Evolutionary conservation across 306 rosid species (phyloP).

Genomic region (Spatholobus suberectus): DNA sequence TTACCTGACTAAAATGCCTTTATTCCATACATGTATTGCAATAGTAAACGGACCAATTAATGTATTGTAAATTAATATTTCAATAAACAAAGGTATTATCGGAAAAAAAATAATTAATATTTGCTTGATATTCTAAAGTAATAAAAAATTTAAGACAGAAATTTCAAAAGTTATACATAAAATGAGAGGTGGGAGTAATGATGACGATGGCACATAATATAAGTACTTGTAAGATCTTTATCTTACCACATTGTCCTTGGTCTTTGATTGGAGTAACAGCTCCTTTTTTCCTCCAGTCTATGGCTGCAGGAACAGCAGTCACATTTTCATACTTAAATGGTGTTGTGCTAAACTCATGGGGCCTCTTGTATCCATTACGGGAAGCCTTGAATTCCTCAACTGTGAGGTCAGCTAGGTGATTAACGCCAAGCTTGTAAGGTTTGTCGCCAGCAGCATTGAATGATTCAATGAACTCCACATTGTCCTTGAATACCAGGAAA

Average conservation of each 20-base stretch:
- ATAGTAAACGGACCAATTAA: too few relatives aligned
- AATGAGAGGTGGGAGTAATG: background rate
- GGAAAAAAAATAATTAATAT: too few relatives aligned
- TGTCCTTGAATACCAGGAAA: constrained; percentile 29
- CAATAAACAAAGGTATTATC: too few relatives aligned
- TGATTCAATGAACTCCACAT: constrained; percentile 31
- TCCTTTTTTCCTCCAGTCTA: constrained; percentile 47
- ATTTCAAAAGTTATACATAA: too few relatives aligned
- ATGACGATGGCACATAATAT: background rate
- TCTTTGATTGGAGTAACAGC: constrained; percentile 41
- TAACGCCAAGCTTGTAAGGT: constrained; percentile 36
- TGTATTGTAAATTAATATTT: too few relatives aligned
- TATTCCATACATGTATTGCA: too few relatives aligned
- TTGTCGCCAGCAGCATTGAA: constrained; percentile 34
- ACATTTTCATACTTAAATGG: constrained; percentile 38
- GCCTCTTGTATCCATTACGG: background rate
- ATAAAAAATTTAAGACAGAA: too few relatives aligned
- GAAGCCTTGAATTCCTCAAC: constrained; percentile 32
- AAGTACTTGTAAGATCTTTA: background rate
- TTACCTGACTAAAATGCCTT: too few relatives aligned
- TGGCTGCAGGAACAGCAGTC: background rate
- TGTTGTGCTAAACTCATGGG: background rate
- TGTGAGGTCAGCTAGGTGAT: constrained; percentile 31
- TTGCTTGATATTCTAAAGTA: too few relatives aligned
- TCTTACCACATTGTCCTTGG: constrained; percentile 48